Evolutionary conservation across 208 protist species (phyloP).

Genomic region (Wallacemonas rigidus): DNA sequence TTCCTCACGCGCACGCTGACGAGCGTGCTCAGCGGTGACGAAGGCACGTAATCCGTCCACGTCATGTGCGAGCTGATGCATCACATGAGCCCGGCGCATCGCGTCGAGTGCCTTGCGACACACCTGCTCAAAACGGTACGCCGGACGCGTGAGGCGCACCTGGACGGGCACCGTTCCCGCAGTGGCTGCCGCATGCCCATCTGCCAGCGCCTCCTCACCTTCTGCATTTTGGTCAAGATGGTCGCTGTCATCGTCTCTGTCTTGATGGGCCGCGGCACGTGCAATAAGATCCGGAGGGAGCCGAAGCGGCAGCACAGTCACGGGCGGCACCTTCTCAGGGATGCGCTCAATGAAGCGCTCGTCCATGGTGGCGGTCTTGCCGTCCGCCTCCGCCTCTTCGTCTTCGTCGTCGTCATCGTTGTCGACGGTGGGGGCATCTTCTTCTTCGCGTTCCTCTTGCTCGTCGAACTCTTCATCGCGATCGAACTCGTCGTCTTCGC

Average conservation of each 20-base stretch:
- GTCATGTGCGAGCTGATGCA: conserved; percentile 13
- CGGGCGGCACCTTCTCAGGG: conserved; percentile 11
- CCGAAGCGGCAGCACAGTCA: background rate
- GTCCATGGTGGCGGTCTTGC: conserved; percentile 5
- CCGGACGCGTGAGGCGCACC: conserved; percentile 6
- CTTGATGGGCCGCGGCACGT: background rate
- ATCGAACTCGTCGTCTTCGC: conserved; percentile 26
- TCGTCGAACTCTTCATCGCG: conserved; percentile 25
- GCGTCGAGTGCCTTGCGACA: conserved; percentile 3
- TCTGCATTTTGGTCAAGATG: too few species aligned
- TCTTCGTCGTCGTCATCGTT: conserved; percentile 29
- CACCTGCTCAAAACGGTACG: conserved; percentile 4
- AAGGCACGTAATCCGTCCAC: conserved; percentile 10
- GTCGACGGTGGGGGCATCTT: conserved; percentile 8
- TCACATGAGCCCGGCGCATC: conserved; percentile 4
- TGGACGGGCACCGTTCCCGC: background rate
- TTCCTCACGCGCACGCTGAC: conserved; percentile 15
- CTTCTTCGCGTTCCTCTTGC: conserved; percentile 25
- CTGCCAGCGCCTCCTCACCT: background rate
- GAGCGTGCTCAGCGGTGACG: background rate
- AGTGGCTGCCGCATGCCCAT: background rate
- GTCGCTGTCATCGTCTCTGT: conserved; percentile 3
- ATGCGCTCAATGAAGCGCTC: conserved; percentile 15
- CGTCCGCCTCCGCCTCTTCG: conserved; percentile 3
- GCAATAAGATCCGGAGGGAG: conserved; percentile 15